Conservation (phyloP, 1,284 basidiomycete genomes). For the Apiotrichum porosum region DNA sequence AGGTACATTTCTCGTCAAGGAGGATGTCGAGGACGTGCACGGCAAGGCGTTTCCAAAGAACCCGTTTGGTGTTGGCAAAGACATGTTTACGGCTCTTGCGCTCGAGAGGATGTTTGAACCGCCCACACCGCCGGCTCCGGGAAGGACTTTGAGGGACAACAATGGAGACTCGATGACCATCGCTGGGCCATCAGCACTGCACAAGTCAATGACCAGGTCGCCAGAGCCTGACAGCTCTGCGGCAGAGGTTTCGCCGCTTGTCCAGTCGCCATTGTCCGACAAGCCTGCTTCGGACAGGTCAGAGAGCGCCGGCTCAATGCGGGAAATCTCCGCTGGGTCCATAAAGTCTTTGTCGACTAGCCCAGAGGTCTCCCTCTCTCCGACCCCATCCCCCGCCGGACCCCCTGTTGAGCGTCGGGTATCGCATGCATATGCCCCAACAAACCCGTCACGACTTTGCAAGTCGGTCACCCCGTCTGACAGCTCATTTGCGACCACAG, state of each 20-base stretch:
- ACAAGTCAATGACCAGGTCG: no score
- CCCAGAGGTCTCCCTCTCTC: no score
- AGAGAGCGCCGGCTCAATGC: no score
- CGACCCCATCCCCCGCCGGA: no score
- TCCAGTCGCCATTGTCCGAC: slow-evolving; percentile 1
- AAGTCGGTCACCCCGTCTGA: slow-evolving; percentile 45
- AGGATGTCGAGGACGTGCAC: slow-evolving; percentile 63
- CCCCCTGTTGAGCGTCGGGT: slow-evolving; percentile 16
- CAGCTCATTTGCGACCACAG: slow-evolving; percentile 21
- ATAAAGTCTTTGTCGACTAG: no score
- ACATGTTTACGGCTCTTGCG: slow-evolving; percentile 77
- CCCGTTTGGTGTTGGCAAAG: slow-evolving; percentile 52
- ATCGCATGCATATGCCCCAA: slow-evolving; percentile 44
- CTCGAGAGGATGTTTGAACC: slow-evolving; percentile 87
- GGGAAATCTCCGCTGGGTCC: no score
- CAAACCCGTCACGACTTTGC: slow-evolving; percentile 42
- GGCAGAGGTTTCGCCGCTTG: no score
- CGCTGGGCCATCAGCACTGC: no score
- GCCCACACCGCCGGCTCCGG: slow-evolving; percentile 61
- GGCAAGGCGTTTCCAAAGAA: slow-evolving; percentile 40
- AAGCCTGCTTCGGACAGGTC: no score
- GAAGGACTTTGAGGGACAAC: no score
- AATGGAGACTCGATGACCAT: no score
- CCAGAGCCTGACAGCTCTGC: slow-evolving; percentile 4
- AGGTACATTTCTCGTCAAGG: slow-evolving; percentile 75